These are phyloP conservation scores for Debaryomyces fabryi DNA, from an alignment of 1,139 yeast genomes.

Conservation along the genomic window DNA sequence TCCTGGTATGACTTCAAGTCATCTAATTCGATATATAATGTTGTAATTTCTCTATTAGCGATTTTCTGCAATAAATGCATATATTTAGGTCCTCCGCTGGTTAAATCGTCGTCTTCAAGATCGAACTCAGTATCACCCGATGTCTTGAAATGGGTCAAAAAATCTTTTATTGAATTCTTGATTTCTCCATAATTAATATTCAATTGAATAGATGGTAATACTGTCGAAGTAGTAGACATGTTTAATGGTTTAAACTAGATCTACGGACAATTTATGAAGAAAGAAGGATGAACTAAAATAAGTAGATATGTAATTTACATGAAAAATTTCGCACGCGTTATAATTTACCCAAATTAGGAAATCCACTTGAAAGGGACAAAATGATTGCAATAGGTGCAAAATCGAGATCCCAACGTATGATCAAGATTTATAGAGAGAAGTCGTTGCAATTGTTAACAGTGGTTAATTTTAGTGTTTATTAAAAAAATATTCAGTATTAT, in stretches of 20 bases:
- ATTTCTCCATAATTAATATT: constrained; percentile 65
- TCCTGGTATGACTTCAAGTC: constrained; percentile 74
- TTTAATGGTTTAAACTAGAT: constrained; percentile 4
- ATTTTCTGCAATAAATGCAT: constrained; percentile 72
- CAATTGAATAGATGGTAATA: constrained; percentile 58
- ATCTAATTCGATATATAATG: constrained; percentile 76
- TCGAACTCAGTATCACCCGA: constrained; percentile 22
- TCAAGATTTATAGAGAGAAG: not conserved
- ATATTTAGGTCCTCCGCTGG: constrained; percentile 66
- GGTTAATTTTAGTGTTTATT: not conserved
- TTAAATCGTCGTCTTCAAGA: constrained; percentile 22
- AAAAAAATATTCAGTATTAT: not conserved
- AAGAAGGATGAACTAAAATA: constrained; percentile 1
- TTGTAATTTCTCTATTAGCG: constrained; percentile 77
- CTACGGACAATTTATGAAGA: not conserved
- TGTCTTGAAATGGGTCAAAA: constrained; percentile 61
- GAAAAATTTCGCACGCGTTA: constrained; percentile 16
- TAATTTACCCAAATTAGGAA: constrained; percentile 15
- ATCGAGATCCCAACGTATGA: not conserved
- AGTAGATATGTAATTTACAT: not conserved
- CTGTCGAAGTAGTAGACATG: constrained; percentile 40
- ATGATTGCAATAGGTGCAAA: constrained; percentile 1
- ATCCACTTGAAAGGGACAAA: constrained; percentile 2
- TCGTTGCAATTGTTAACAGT: not conserved
- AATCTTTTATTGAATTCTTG: constrained; percentile 54